Conservation (phyloP, 345 rosid genomes). For the Citrus unshiu region DNA sequence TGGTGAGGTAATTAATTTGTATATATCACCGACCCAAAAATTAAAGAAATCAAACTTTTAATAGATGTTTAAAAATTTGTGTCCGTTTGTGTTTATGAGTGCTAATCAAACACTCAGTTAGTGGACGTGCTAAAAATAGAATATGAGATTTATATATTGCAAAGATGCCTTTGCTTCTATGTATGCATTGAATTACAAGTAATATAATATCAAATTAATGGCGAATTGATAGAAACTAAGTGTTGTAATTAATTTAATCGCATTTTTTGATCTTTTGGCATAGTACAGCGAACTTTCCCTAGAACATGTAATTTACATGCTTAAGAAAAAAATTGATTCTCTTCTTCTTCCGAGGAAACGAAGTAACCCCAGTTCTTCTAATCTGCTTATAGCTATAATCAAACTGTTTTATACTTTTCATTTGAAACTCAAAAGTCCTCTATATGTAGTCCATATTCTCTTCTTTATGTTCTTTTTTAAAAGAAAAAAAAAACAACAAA, state of each 20-base stretch:
- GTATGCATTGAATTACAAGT: background rate
- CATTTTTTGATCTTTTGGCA: background rate
- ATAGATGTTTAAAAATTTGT: background rate
- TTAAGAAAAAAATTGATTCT: background rate
- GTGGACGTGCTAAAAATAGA: background rate
- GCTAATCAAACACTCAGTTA: background rate
- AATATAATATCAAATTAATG: background rate
- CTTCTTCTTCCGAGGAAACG: background rate
- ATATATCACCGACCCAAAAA: background rate
- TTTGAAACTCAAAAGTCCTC: background rate
- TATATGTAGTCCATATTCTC: background rate
- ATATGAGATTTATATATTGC: background rate
- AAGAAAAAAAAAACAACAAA: background rate
- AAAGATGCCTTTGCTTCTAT: constrained; percentile 10
- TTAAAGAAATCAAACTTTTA: background rate
- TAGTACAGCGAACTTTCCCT: constrained; percentile 21
- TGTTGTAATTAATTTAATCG: background rate
- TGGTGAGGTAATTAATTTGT: background rate
- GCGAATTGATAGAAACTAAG: background rate
- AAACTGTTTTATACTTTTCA: too few species aligned
- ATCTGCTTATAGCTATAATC: background rate
- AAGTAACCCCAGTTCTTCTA: background rate
- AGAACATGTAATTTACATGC: background rate
- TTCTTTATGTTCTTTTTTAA: background rate
- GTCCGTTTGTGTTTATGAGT: background rate